Evolutionary conservation across 169 alveolate genomes (phyloP).

Genomic region (Blepharisma undulans): DNA sequence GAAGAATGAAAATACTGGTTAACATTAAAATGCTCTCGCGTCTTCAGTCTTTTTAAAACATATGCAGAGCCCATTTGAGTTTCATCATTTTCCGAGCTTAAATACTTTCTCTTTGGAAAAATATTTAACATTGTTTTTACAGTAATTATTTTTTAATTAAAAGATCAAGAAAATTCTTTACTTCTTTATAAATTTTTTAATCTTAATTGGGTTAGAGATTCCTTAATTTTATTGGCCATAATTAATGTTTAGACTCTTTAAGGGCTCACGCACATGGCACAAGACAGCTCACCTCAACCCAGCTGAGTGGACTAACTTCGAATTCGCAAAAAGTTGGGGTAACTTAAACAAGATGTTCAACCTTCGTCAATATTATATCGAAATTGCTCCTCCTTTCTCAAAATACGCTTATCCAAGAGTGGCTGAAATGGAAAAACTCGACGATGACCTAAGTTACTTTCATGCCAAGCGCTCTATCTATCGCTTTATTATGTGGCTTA

Average conservation of each 20-base stretch:
- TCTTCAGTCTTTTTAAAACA: not conserved
- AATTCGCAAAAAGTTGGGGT: constrained; percentile 11
- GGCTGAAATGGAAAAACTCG: constrained; percentile 9
- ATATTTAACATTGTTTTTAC: not conserved
- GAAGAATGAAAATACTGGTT: not conserved
- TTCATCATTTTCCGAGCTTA: not conserved
- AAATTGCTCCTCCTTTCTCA: constrained; percentile 37
- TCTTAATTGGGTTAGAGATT: not conserved
- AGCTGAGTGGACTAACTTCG: not conserved
- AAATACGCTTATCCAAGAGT: constrained; percentile 8
- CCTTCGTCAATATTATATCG: not conserved
- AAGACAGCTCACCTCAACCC: constrained; percentile 9
- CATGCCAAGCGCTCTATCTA: constrained; percentile 8
- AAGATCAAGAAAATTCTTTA: not conserved
- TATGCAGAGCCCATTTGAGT: not conserved
- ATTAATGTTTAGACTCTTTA: not conserved
- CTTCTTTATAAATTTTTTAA: not conserved
- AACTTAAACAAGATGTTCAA: not conserved
- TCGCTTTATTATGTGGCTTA: not conserved
- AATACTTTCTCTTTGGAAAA: not conserved
- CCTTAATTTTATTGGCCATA: not conserved
- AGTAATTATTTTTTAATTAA: too few species aligned
- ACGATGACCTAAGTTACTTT: constrained; percentile 7
- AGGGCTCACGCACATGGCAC: constrained; percentile 30
- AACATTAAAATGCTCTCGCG: not conserved